Conservation (phyloP, 306 rosid species). For the Cucurbita maxima region DNA sequence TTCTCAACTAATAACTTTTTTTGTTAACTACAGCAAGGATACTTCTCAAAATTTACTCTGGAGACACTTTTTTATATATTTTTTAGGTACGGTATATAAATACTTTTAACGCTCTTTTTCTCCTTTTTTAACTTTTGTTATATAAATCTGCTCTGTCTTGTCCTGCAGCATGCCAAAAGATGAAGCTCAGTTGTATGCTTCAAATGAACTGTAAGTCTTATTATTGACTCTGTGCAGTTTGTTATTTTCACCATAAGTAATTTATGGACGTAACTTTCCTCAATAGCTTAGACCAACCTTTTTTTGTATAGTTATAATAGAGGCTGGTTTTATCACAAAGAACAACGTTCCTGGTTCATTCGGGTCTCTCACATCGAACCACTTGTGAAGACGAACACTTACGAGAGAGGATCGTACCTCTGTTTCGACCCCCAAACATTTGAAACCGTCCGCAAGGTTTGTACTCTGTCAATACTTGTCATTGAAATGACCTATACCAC, state of each 20-base stretch:
- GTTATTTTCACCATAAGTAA: background rate
- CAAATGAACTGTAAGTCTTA: conserved; percentile 72
- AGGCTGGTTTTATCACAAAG: conserved; percentile 96
- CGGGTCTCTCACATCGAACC: conserved; percentile 71
- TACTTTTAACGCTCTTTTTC: background rate
- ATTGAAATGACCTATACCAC: background rate
- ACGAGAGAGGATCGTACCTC: conserved; percentile 80
- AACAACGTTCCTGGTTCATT: conserved; percentile 52
- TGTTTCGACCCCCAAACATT: conserved; percentile 78
- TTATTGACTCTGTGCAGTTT: background rate
- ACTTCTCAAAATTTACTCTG: conserved; percentile 53
- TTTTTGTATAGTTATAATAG: conserved; percentile 34
- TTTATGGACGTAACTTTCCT: background rate
- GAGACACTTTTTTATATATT: conserved; percentile 84
- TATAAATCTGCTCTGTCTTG: background rate
- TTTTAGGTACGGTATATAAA: conserved; percentile 53
- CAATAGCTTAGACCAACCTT: background rate
- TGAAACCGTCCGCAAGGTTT: conserved; percentile 73
- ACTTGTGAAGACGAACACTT: conserved; percentile 54
- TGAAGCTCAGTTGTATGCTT: conserved; percentile 80
- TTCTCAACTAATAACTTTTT: background rate
- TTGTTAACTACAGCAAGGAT: conserved; percentile 48
- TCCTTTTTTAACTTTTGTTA: background rate
- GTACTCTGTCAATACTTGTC: conserved; percentile 7
- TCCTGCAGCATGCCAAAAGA: conserved; percentile 88